phyloP scores from a whole-genome alignment of 2,329 filamentous ascomycete species.

The Piedraia hortae region DNA sequence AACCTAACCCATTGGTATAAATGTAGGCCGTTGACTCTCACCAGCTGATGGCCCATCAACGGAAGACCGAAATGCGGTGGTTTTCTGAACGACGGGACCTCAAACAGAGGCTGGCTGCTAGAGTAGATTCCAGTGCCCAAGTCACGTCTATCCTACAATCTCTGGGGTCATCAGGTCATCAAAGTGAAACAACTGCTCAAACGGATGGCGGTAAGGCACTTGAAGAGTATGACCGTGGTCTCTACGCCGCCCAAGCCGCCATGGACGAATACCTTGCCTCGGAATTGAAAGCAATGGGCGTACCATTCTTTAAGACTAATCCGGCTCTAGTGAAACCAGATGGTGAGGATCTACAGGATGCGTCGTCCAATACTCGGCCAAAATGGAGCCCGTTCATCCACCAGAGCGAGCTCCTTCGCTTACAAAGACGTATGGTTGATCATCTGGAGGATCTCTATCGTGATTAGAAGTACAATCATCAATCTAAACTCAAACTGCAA shows the following conservation, averaged over 20 bases:
- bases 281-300: constrained; percentile 28
- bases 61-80: constrained; percentile 34
- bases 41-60: constrained; percentile 33
- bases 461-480: constrained; percentile 6
- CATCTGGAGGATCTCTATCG: constrained; percentile 16
- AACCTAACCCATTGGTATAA: constrained; percentile 1
- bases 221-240: constrained; percentile 30
- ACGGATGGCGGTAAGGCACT: constrained; percentile 20
- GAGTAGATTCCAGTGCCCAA: constrained; percentile 8
- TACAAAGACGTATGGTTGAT: constrained; percentile 13
- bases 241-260: constrained; percentile 28
- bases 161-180: constrained; percentile 2
- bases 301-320: constrained; percentile 32
- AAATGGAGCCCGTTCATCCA: constrained; percentile 11
- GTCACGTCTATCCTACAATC: constrained; percentile 11
- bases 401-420: constrained; percentile 8
- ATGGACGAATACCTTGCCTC: constrained; percentile 31
- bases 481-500: no score
- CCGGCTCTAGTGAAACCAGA: constrained; percentile 5
- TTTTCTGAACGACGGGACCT: constrained; percentile 11
- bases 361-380: no score
- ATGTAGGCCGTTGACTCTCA: constrained; percentile 6
- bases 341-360: no score
- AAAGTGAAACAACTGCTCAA: constrained; percentile 3
- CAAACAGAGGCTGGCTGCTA: constrained; percentile 10